Evolutionary conservation across 768 basidiomycete genomes (phyloP), one percentile per base, ranked within the genome.

Genomic region (Agaricus sinodeliciosus): DNA sequence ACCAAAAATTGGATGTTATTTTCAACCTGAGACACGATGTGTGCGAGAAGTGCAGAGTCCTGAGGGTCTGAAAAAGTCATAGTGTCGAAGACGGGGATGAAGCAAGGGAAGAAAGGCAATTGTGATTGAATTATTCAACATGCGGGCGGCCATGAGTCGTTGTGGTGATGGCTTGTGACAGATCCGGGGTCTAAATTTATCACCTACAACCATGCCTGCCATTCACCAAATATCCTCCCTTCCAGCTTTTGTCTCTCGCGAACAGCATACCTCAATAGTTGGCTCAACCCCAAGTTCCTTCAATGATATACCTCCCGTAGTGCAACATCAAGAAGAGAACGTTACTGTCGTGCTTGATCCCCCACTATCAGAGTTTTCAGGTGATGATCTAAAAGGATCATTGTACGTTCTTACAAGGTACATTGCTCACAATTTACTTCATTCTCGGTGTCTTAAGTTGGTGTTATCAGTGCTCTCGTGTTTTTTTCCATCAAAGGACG

Each of bases 401-500:
- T 70, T 97, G 13, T 94, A 87, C 63, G 75, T 97, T 27, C 79
- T 94, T 39, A 93, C 95, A 62, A 94, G 85, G 94, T 91, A 55
- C 42, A 70, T 11, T 57, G 43, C 2, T 43, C 42, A 7, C 3
- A 45, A 52, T 40, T 31, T 45, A 41, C 37, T 39, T 9, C 37
- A 22, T 18, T 22, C 55, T 58, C 41, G 18, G 7, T 3, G 5
- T 57, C 16, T 34, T 36, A 48, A 51, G 16, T 51, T 46, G 3
- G 2, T 22, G 54, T 45, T 49, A 8, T 42, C 41, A 61, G 93
- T 57, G 82, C 78, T 13, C 77, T 96, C 36, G 80, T 81, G 2
- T 95, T 90, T 77, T 79, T 89, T 68, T 82, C 87, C 2, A 61
- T 78, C 9, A 73, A 81, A 0, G 83, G 83, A 13, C 72, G 73